phyloP scores from a whole-genome alignment of 345 rosid genomes.

The Acer yangbiense region DNA sequence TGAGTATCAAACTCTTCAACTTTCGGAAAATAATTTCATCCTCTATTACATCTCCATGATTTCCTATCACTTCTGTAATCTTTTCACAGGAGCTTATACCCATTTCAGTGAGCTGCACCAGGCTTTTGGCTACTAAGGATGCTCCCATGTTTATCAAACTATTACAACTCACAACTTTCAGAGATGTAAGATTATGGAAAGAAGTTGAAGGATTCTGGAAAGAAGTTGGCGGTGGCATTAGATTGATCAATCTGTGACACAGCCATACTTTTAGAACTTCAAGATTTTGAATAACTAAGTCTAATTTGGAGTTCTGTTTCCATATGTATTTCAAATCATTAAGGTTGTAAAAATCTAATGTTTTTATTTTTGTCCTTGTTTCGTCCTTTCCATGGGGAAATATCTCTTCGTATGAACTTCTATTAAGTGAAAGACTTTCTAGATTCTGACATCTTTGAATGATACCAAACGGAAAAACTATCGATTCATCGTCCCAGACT shows the following conservation, averaged over 20 bases:
- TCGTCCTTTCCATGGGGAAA: no score
- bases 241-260: neutral
- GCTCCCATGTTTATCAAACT: neutral
- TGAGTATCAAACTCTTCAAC: neutral
- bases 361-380: no score
- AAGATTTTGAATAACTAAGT: slow-evolving; percentile 4
- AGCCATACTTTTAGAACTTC: neutral
- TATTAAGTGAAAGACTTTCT: no score
- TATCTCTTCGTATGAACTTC: no score
- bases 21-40: slow-evolving; percentile 1
- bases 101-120: neutral
- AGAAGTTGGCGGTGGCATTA: neutral
- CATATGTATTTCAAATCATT: no score
- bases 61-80: neutral
- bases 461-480: no score
- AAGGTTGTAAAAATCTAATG: no score
- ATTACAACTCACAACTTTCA: neutral
- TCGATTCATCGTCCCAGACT: no score
- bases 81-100: neutral
- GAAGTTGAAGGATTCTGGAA: neutral
- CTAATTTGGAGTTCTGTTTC: neutral
- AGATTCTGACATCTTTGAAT: no score
- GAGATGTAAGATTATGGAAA: neutral
- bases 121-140: slow-evolving; percentile 4
- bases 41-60: neutral